A percentile compares a stretch with the other conserved stretches of the same genome.
phyloP scores from a whole-genome alignment of 2,329 filamentous ascomycete species.

The Bipolaris zeicola region DNA sequence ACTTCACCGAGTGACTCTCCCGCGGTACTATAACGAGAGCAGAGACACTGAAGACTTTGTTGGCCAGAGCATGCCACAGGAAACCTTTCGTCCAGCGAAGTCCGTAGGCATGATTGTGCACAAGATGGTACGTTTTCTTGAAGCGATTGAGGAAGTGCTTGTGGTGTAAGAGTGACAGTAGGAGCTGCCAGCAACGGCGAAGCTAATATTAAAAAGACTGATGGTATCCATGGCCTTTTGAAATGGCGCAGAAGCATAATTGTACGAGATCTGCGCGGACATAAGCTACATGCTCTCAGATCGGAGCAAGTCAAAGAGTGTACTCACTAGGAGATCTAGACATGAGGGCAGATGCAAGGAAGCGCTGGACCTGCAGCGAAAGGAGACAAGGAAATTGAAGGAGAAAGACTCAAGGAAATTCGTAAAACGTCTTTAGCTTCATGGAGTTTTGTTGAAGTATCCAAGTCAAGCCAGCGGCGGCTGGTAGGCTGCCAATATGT shows the following conservation, averaged over 20 bases:
- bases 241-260: slow-evolving; percentile 48
- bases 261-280: slow-evolving; percentile 40
- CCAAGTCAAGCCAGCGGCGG: slow-evolving; percentile 27
- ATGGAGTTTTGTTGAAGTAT: slow-evolving; percentile 39
- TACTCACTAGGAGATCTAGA: slow-evolving; percentile 42
- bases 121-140: slow-evolving; percentile 43
- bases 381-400: slow-evolving; percentile 43
- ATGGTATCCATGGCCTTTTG: slow-evolving; percentile 46
- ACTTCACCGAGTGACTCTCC: slow-evolving; percentile 48
- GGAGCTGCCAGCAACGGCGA: slow-evolving; percentile 35
- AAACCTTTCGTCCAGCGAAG: slow-evolving; percentile 42
- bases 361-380: slow-evolving; percentile 46
- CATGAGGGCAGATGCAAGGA: slow-evolving; percentile 40
- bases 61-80: slow-evolving; percentile 43
- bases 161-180: slow-evolving; percentile 28
- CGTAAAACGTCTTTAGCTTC: slow-evolving; percentile 45
- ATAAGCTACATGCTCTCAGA: slow-evolving; percentile 38
- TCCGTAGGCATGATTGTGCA: slow-evolving; percentile 45
- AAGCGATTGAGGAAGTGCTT: slow-evolving; percentile 35
- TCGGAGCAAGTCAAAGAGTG: slow-evolving; percentile 16
- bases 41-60: slow-evolving; percentile 43
- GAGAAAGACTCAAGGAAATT: slow-evolving; percentile 44
- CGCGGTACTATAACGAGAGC: slow-evolving; percentile 45
- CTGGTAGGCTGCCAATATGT: slow-evolving; percentile 47
- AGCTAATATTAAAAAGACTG: slow-evolving; percentile 43